phyloP scores from a whole-genome alignment of 2,329 filamentous ascomycete species.

The Tolypocladium pustulatum region DNA sequence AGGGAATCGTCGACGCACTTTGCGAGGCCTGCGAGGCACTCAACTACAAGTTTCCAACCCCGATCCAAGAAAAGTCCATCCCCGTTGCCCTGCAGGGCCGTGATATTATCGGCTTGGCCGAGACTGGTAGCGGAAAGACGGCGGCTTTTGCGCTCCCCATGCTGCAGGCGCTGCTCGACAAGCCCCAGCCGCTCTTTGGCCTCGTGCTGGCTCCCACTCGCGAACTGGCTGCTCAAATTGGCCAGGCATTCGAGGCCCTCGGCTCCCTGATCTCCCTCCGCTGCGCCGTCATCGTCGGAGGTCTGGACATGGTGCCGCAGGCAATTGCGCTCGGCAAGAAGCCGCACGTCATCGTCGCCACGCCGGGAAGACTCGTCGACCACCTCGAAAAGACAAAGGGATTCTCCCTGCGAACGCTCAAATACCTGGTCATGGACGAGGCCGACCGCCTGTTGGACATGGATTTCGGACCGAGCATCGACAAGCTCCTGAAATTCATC shows the following conservation, averaged over 20 bases:
- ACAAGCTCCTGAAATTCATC: conserved; percentile 86
- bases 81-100: conserved; percentile 68
- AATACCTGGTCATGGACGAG: conserved; percentile 92
- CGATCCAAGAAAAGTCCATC: conserved; percentile 80
- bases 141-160: conserved; percentile 92
- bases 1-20: conserved; percentile 76
- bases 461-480: conserved; percentile 84
- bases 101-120: conserved; percentile 87
- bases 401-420: conserved; percentile 71
- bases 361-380: conserved; percentile 78
- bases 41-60: conserved; percentile 76
- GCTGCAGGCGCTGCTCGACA: conserved; percentile 79
- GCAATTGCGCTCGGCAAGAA: conserved; percentile 89
- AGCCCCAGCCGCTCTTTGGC: conserved; percentile 77
- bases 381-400: conserved; percentile 96
- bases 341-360: conserved; percentile 88
- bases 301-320: conserved; percentile 92
- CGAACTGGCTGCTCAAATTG: conserved; percentile 87
- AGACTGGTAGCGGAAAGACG: conserved; percentile 94
- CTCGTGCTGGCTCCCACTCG: conserved; percentile 86
- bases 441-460: conserved; percentile 86
- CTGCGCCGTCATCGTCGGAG: conserved; percentile 78
- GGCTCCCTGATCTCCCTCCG: conserved; percentile 82
- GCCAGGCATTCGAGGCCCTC: conserved; percentile 76
- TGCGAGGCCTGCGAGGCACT: conserved; percentile 80